phyloP scores from a whole-genome alignment of 176 grass and related monocot genomes.

The Triticum monococcum region DNA sequence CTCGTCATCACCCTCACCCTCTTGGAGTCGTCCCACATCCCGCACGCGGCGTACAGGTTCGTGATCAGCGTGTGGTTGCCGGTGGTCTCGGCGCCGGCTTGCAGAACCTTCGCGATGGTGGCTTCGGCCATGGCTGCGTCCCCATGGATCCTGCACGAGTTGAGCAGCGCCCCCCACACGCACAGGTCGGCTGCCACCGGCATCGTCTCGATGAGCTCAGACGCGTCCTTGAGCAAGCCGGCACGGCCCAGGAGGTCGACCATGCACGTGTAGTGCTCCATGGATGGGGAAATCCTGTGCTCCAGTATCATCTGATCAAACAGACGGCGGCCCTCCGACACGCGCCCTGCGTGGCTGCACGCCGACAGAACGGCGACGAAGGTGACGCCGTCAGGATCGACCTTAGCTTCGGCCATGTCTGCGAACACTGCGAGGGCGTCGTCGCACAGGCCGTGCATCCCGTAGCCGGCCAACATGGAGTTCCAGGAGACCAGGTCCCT shows the following conservation, averaged over 20 bases:
- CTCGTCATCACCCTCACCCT: constrained; percentile 62
- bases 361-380: constrained; percentile 49
- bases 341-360: constrained; percentile 43
- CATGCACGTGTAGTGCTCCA: constrained; percentile 75
- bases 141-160: constrained; percentile 56
- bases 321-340: constrained; percentile 45
- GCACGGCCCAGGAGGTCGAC: constrained; percentile 60
- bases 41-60: constrained; percentile 53
- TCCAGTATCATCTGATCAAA: constrained; percentile 47
- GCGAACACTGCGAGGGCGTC: constrained; percentile 41
- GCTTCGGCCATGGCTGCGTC: constrained; percentile 31
- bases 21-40: constrained; percentile 58
- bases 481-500: constrained; percentile 77
- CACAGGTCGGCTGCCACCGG: constrained; percentile 45
- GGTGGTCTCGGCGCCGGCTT: not conserved
- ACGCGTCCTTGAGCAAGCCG: constrained; percentile 43
- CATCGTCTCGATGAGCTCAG: constrained; percentile 43
- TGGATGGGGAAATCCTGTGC: constrained; percentile 40
- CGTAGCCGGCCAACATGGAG: constrained; percentile 51
- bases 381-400: constrained; percentile 37
- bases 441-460: constrained; percentile 48
- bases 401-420: constrained; percentile 24
- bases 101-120: constrained; percentile 33
- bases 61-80: constrained; percentile 58
- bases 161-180: constrained; percentile 62